A percentile compares a stretch with the other conserved stretches of the same genome.
These are phyloP conservation scores for Pichia californica DNA, from an alignment of 805 yeast species.

Conservation along the genomic window DNA sequence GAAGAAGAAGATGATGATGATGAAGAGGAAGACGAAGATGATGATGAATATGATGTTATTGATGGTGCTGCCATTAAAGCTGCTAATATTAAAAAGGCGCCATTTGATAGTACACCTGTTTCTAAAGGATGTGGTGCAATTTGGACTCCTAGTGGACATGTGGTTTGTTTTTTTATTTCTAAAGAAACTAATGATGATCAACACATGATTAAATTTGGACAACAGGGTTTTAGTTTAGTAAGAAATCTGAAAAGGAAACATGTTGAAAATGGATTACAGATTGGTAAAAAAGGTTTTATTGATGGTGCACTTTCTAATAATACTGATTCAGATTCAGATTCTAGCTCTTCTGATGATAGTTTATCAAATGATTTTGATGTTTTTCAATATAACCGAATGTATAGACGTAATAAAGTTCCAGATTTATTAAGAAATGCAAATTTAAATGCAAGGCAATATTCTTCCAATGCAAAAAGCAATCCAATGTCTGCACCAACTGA, in stretches of 20 bases:
- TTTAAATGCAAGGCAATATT: conserved; percentile 18
- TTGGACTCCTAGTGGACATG: conserved; percentile 74
- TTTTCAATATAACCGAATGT: conserved; percentile 47
- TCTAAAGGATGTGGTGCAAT: conserved; percentile 92
- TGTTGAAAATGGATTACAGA: conserved; percentile 18
- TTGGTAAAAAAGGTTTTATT: background rate
- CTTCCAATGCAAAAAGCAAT: conserved; percentile 23
- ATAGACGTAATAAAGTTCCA: conserved; percentile 48
- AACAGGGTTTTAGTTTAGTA: conserved; percentile 43
- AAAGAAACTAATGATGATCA: conserved; percentile 38
- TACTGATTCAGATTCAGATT: conserved; percentile 25
- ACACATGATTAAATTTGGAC: conserved; percentile 43
- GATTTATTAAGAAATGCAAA: conserved; percentile 38
- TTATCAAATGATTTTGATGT: conserved; percentile 65
- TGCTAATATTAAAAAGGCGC: conserved; percentile 18
- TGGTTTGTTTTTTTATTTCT: conserved; percentile 77
- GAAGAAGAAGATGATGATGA: conserved; percentile 28
- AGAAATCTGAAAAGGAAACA: conserved; percentile 25
- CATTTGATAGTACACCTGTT: conserved; percentile 76
- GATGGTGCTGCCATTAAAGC: conserved; percentile 5
- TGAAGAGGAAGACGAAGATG: conserved; percentile 18
- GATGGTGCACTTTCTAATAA: conserved; percentile 11
- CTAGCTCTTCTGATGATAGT: conserved; percentile 46
- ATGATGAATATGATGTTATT: conserved; percentile 23
- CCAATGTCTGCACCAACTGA: conserved; percentile 35